These are phyloP conservation scores for Teratosphaeria viscida DNA, from an alignment of 2,329 filamentous ascomycete species.

Conservation along the genomic window DNA sequence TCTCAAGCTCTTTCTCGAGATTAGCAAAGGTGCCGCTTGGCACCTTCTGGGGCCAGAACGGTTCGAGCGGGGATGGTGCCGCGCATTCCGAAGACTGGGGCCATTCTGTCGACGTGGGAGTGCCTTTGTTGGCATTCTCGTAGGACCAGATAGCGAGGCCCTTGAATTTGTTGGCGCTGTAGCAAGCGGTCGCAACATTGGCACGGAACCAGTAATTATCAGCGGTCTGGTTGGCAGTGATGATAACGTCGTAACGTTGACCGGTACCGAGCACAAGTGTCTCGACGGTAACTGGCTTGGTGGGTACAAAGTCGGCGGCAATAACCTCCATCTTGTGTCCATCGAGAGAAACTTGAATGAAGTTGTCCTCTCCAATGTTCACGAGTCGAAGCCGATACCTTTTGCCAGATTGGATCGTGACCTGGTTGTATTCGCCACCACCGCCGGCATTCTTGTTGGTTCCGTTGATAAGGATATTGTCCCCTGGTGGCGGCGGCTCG, in stretches of 20 bases:
- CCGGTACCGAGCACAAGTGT: constrained; percentile 32
- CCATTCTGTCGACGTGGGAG: constrained; percentile 14
- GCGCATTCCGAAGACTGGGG: constrained; percentile 20
- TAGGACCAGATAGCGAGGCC: constrained; percentile 31
- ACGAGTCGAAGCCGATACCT: constrained; percentile 35
- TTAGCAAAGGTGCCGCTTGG: constrained; percentile 13
- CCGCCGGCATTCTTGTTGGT: constrained; percentile 18
- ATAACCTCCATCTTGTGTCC: constrained; percentile 35
- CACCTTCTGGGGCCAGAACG: constrained; percentile 27
- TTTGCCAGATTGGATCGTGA: constrained; percentile 23
- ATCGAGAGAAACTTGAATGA: constrained; percentile 30
- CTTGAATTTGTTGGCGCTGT: constrained; percentile 22
- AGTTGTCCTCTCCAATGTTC: constrained; percentile 30
- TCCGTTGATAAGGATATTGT: constrained; percentile 26
- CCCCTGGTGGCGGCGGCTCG: constrained; percentile 16
- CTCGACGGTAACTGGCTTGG: constrained; percentile 30
- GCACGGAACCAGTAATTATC: constrained; percentile 39
- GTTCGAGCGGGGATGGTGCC: constrained; percentile 20
- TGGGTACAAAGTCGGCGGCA: constrained; percentile 33
- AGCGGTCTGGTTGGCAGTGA: constrained; percentile 34
- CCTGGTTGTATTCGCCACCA: constrained; percentile 13
- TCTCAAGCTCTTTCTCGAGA: constrained; percentile 12
- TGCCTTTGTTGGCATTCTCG: constrained; percentile 10
- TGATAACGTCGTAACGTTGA: constrained; percentile 39
- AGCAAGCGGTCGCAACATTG: constrained; percentile 27